Conservation (phyloP, 208 protist species). For the Crithidia sp. region DNA sequence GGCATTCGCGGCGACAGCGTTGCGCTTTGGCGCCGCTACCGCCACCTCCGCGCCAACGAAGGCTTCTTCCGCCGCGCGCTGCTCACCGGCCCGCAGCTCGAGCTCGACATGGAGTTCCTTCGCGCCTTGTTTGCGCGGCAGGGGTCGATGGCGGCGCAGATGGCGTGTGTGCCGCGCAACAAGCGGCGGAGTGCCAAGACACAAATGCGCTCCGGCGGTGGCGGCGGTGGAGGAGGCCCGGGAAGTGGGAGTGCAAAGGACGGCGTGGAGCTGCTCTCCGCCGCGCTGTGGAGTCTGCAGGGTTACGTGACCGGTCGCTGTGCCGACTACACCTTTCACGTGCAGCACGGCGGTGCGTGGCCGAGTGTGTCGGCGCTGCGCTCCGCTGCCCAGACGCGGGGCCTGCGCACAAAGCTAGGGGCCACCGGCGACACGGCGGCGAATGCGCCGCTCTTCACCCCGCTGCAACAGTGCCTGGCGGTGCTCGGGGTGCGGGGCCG, state of each 20-base stretch:
- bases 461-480: conserved; percentile 75
- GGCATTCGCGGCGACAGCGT: conserved; percentile 54
- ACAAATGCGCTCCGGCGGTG: conserved; percentile 25
- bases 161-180: conserved; percentile 38
- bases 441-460: conserved; percentile 29
- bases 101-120: conserved; percentile 75
- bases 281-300: conserved; percentile 75
- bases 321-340: conserved; percentile 65
- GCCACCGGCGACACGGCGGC: neutral
- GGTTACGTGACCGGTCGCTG: conserved; percentile 56
- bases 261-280: conserved; percentile 62
- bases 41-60: conserved; percentile 67
- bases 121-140: conserved; percentile 36
- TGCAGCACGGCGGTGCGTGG: conserved; percentile 20
- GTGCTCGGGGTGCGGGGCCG: conserved; percentile 75
- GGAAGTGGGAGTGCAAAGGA: conserved; percentile 16
- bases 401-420: conserved; percentile 32
- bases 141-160: conserved; percentile 10
- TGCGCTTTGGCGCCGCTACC: conserved; percentile 72
- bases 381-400: conserved; percentile 38
- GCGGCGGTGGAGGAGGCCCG: conserved; percentile 14
- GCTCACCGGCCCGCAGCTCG: conserved; percentile 40
- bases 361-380: conserved; percentile 37
- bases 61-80: conserved; percentile 64
- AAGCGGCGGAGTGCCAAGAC: conserved; percentile 46